Percentiles rank a stretch among this genome's conserved stretches.
These are phyloP conservation scores for Thelephora terrestris DNA, from an alignment of 1,284 basidiomycete species.

Conservation along the genomic window DNA sequence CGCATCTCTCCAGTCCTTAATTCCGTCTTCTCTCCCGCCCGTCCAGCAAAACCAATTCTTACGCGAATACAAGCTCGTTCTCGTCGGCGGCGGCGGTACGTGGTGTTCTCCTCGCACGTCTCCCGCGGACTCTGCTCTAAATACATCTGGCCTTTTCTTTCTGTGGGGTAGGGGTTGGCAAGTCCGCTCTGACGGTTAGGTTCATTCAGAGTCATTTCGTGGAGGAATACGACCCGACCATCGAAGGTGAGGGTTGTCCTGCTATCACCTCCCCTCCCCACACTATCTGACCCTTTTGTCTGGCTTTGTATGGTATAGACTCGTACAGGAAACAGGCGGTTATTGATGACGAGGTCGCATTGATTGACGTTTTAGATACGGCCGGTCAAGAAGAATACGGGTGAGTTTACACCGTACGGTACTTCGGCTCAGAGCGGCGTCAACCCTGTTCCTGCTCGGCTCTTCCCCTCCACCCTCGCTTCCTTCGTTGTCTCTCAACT, in stretches of 20 bases:
- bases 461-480: too few relatives aligned
- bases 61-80: constrained; percentile 94
- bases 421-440: too few relatives aligned
- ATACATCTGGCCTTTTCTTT: too few relatives aligned
- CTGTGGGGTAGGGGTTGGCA: constrained; percentile 71
- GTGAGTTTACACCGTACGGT: constrained; percentile 36
- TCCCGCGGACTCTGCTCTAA: too few relatives aligned
- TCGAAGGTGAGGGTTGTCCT: constrained; percentile 56
- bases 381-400: constrained; percentile 99
- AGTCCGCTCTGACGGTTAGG: constrained; percentile 95
- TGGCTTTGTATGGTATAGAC: constrained; percentile 35
- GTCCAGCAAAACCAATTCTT: constrained; percentile 71
- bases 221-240: constrained; percentile 97
- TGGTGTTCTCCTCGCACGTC: constrained; percentile 14
- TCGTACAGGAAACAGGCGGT: constrained; percentile 94
- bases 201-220: constrained; percentile 98
- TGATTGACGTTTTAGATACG: constrained; percentile 96
- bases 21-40: constrained; percentile 2
- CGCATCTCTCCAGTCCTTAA: too few relatives aligned
- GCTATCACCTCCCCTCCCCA: neutral
- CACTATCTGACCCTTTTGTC: neutral
- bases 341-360: constrained; percentile 95
- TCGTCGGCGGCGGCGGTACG: constrained; percentile 94
- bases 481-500: too few relatives aligned
- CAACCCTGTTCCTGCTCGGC: too few relatives aligned